Percentiles rank a stretch among this genome's conserved stretches.
phyloP scores from a whole-genome alignment of 1,139 yeast genomes.

The Geotrichum citri-aurantii region DNA sequence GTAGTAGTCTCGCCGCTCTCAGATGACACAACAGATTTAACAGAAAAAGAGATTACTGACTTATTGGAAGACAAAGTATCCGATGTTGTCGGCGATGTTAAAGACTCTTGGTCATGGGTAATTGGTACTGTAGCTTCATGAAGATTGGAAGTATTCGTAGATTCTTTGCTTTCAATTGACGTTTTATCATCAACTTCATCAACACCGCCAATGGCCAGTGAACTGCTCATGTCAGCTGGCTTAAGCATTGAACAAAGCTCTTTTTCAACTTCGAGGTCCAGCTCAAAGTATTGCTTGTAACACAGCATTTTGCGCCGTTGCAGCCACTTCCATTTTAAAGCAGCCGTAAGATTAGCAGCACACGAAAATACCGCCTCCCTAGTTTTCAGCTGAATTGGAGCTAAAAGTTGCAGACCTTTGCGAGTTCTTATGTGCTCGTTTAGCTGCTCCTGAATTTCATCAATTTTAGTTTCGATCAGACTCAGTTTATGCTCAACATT shows the following conservation, averaged over 20 bases:
- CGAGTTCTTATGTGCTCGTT: conserved; percentile 37
- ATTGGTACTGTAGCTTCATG: background rate
- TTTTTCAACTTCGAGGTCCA: conserved; percentile 31
- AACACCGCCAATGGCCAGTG: background rate
- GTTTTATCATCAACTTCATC: background rate
- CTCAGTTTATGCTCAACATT: conserved; percentile 28
- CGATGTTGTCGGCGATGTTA: background rate
- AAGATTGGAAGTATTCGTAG: background rate
- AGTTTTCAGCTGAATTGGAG: conserved; percentile 52
- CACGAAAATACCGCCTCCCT: conserved; percentile 43
- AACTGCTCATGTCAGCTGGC: background rate
- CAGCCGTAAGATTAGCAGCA: conserved; percentile 43
- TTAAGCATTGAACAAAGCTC: conserved; percentile 19
- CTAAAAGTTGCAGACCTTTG: conserved; percentile 40
- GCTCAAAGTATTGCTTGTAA: conserved; percentile 39
- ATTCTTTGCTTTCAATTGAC: background rate
- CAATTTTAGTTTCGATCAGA: conserved; percentile 35
- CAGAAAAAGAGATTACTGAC: background rate
- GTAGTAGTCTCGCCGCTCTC: background rate
- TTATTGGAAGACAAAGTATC: background rate
- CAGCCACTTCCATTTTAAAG: conserved; percentile 51
- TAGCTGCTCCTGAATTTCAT: conserved; percentile 35
- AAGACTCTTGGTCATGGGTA: background rate
- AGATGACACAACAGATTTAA: background rate
- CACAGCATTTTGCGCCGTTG: conserved; percentile 44